A percentile compares a stretch with the other conserved stretches of the same genome.
phyloP scores from a whole-genome alignment of 2,329 filamentous ascomycete species.

The Cercospora zeina region DNA sequence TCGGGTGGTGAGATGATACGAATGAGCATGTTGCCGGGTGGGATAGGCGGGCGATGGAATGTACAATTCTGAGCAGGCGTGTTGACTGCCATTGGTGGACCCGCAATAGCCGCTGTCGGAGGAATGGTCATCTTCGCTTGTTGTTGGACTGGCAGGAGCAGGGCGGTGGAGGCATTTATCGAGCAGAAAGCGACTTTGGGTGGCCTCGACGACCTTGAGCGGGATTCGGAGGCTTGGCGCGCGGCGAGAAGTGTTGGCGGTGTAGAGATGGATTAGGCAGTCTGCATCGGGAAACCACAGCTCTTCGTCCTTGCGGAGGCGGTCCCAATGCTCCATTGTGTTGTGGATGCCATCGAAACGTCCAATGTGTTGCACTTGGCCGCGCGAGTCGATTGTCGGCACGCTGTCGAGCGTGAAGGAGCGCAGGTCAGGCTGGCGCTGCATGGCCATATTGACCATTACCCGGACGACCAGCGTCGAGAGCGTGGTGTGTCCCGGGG shows the following conservation, averaged over 20 bases:
- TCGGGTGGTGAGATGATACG: slow-evolving; percentile 67
- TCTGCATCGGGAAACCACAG: slow-evolving; percentile 68
- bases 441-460: slow-evolving; percentile 8
- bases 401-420: slow-evolving; percentile 12
- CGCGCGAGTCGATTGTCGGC: slow-evolving; percentile 12
- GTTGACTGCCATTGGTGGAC: slow-evolving; percentile 20
- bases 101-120: slow-evolving; percentile 37
- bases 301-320: slow-evolving; percentile 59
- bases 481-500: not conserved
- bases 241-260: slow-evolving; percentile 62
- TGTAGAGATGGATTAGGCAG: slow-evolving; percentile 69
- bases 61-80: slow-evolving; percentile 57
- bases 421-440: slow-evolving; percentile 5
- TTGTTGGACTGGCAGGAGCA: slow-evolving; percentile 16
- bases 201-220: slow-evolving; percentile 57
- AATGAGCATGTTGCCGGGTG: slow-evolving; percentile 57
- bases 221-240: slow-evolving; percentile 69
- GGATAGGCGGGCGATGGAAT: slow-evolving; percentile 63
- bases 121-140: slow-evolving; percentile 33
- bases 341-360: slow-evolving; percentile 26
- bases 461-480: not conserved
- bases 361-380: slow-evolving; percentile 17
- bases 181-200: slow-evolving; percentile 62
- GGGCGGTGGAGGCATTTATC: slow-evolving; percentile 44
- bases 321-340: slow-evolving; percentile 25